These are phyloP conservation scores for Dichotomocladium elegans DNA, from an alignment of 371 early-diverging fungal genomes.

Conservation along the genomic window DNA sequence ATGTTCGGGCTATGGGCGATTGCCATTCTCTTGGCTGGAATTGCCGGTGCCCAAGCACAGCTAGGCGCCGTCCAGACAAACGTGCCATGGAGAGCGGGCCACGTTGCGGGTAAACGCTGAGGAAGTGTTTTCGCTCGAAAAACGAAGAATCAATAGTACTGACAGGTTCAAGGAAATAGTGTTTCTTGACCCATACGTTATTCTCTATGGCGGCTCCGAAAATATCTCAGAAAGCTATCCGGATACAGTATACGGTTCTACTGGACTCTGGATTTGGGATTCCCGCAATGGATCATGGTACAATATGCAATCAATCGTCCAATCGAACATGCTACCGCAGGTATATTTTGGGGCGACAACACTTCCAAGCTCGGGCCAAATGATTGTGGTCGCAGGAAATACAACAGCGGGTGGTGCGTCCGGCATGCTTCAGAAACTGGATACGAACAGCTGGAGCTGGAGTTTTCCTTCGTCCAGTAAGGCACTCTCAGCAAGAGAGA, in stretches of 20 bases:
- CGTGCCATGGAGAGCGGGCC: conserved; percentile 48
- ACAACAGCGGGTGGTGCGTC: conserved; percentile 24
- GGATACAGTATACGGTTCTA: conserved; percentile 19
- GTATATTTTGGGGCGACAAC: conserved; percentile 27
- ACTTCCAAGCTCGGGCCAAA: conserved; percentile 36
- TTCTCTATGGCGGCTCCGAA: conserved; percentile 41
- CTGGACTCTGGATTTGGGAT: conserved; percentile 41
- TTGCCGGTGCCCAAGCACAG: conserved; percentile 1
- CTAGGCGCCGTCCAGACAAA: conserved; percentile 28
- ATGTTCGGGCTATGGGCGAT: conserved; percentile 5
- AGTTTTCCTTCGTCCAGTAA: conserved; percentile 44
- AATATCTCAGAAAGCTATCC: conserved; percentile 16
- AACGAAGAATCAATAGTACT: neutral
- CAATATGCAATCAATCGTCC: conserved; percentile 23
- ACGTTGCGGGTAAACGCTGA: conserved; percentile 33
- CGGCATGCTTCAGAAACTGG: conserved; percentile 39
- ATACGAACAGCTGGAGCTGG: conserved; percentile 44
- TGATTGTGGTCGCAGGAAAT: conserved; percentile 33
- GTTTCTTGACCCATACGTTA: conserved; percentile 31
- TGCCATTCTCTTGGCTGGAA: conserved; percentile 2
- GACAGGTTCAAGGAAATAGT: neutral
- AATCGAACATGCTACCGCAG: conserved; percentile 25
- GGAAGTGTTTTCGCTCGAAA: neutral
- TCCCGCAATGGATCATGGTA: conserved; percentile 43
- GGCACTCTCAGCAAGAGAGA: neutral